Evolutionary conservation across 2,329 filamentous ascomycete genomes (phyloP).

Genomic region (Microsporum ferrugineum): DNA sequence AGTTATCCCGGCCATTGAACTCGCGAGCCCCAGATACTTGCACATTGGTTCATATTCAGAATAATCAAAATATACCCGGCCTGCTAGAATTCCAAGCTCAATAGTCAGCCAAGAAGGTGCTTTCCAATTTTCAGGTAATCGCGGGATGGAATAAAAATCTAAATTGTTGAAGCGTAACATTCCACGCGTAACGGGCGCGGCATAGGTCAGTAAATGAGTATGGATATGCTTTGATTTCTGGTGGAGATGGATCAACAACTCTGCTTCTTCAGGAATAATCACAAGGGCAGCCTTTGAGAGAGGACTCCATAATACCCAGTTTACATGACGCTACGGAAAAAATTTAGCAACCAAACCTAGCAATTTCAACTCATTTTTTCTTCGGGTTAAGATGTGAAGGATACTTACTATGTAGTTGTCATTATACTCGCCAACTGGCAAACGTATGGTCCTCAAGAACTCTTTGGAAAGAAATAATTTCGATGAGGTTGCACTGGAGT

Average conservation of each 20-base stretch:
- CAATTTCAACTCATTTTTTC: background rate
- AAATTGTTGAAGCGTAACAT: constrained; percentile 52
- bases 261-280: constrained; percentile 53
- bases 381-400: no score
- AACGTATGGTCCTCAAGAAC: constrained; percentile 9
- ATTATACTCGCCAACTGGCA: constrained; percentile 6
- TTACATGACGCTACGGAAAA: constrained; percentile 38
- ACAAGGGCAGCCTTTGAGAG: constrained; percentile 42
- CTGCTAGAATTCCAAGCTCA: constrained; percentile 50
- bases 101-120: constrained; percentile 44
- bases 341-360: background rate
- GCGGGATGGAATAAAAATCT: constrained; percentile 42
- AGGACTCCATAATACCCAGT: constrained; percentile 51
- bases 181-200: constrained; percentile 47
- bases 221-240: constrained; percentile 7
- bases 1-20: background rate
- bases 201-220: constrained; percentile 45
- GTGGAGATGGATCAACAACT: constrained; percentile 42
- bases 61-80: constrained; percentile 43
- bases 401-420: constrained; percentile 12
- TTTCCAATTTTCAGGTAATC: constrained; percentile 29
- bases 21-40: constrained; percentile 7
- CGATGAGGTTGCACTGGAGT: constrained; percentile 8
- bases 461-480: constrained; percentile 12
- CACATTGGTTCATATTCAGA: constrained; percentile 17